Conservation (phyloP, 2,329 filamentous ascomycete species). For the Colletotrichum sp. region DNA sequence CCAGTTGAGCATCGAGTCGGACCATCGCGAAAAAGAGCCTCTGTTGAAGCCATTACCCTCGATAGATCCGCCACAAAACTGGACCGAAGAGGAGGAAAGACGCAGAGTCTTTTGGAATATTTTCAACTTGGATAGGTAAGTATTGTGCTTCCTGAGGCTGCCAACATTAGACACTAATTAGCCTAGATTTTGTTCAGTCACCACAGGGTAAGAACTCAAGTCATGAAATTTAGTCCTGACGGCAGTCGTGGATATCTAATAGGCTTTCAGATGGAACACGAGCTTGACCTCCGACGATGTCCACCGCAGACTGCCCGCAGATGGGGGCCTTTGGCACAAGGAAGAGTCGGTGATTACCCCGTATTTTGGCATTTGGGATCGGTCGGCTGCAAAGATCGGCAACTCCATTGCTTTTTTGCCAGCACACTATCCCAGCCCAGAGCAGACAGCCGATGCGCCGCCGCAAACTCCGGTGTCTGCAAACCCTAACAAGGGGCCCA, state of each 20-base stretch:
- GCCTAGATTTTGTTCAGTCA: conserved; percentile 27
- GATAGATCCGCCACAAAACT: conserved; percentile 30
- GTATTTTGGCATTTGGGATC: conserved; percentile 51
- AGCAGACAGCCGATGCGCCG: conserved; percentile 19
- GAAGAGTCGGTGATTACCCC: conserved; percentile 42
- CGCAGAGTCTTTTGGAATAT: conserved; percentile 37
- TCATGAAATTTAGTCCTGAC: too few species aligned
- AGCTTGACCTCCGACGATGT: conserved; percentile 36
- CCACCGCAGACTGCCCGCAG: conserved; percentile 33
- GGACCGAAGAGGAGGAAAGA: conserved; percentile 36
- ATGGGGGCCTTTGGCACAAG: conserved; percentile 45
- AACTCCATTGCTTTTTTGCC: conserved; percentile 43
- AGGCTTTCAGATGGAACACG: conserved; percentile 31
- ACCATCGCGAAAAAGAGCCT: conserved; percentile 17
- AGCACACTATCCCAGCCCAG: conserved; percentile 31
- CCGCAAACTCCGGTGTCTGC: background rate
- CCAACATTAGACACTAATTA: too few species aligned
- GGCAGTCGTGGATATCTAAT: background rate
- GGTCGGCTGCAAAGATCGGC: conserved; percentile 40
- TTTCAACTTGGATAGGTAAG: conserved; percentile 34
- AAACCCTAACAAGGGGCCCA: background rate
- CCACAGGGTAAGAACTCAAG: conserved; percentile 19
- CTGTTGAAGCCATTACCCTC: conserved; percentile 30
- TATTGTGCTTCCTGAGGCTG: too few species aligned
- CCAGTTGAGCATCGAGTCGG: conserved; percentile 22